These are phyloP conservation scores for Punctularia strigosozonata DNA, from an alignment of 768 basidiomycete genomes.

Conservation along the genomic window DNA sequence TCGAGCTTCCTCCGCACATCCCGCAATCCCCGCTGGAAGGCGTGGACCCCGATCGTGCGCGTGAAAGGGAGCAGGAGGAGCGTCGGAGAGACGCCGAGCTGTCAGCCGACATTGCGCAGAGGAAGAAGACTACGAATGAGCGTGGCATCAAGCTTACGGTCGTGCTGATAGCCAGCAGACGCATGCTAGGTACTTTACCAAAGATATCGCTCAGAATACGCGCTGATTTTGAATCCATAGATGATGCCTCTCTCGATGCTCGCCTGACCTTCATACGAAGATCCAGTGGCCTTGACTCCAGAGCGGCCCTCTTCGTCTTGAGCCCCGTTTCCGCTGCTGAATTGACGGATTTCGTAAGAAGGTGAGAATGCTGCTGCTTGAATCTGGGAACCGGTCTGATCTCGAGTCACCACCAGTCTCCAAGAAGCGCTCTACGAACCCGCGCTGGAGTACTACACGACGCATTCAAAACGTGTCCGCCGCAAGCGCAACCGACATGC, in stretches of 20 bases:
- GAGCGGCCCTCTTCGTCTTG: conserved; percentile 88
- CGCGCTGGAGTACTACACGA: conserved; percentile 86
- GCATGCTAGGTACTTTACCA: conserved; percentile 62
- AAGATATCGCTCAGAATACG: background rate
- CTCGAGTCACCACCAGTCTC: conserved; percentile 33
- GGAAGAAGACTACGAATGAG: conserved; percentile 74
- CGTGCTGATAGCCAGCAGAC: conserved; percentile 81
- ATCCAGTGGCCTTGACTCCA: conserved; percentile 81
- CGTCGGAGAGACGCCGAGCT: conserved; percentile 63
- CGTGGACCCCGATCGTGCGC: conserved; percentile 40
- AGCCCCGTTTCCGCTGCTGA: conserved; percentile 85
- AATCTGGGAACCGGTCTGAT: background rate
- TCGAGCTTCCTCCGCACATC: conserved; percentile 42
- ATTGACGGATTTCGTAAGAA: conserved; percentile 79
- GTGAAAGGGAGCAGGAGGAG: conserved; percentile 57
- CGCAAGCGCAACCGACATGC: conserved; percentile 81
- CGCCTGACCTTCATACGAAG: conserved; percentile 81
- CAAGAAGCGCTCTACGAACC: conserved; percentile 84
- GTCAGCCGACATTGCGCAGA: conserved; percentile 62
- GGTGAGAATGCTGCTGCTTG: conserved; percentile 28
- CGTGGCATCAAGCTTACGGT: conserved; percentile 90
- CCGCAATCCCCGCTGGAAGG: conserved; percentile 43
- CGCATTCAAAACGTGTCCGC: conserved; percentile 85
- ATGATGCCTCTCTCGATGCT: conserved; percentile 73
- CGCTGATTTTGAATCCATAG: conserved; percentile 24